Evolutionary conservation across 2,329 filamentous ascomycete genomes (phyloP).

Genomic region (Rhinocladiella mackenziei): DNA sequence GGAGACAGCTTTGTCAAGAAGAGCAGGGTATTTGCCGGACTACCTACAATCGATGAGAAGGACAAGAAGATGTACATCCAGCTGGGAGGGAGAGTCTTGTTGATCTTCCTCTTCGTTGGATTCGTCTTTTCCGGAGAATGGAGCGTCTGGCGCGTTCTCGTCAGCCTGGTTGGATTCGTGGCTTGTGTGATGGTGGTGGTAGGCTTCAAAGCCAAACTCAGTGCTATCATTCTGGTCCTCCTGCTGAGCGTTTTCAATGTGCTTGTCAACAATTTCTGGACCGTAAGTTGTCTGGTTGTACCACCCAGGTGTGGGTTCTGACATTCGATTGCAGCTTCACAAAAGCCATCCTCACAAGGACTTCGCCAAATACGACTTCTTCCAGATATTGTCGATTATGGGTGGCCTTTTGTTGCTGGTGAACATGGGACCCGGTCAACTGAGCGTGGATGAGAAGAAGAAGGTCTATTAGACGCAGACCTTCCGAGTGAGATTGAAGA

Average conservation of each 20-base stretch:
- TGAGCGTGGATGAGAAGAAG: conserved; percentile 99
- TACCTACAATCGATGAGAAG: conserved; percentile 95
- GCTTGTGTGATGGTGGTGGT: conserved; percentile 98
- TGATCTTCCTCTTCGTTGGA: conserved; percentile 96
- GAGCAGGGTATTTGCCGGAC: conserved; percentile 89
- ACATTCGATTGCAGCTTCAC: conserved; percentile 65
- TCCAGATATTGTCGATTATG: conserved; percentile 97
- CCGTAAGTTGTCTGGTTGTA: conserved; percentile 57
- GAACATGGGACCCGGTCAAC: conserved; percentile 96
- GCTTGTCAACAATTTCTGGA: conserved; percentile 99
- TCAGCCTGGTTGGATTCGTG: conserved; percentile 78
- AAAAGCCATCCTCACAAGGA: conserved; percentile 99
- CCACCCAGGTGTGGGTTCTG: conserved; percentile 15
- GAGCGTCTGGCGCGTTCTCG: conserved; percentile 80
- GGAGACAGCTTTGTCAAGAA: conserved; percentile 98
- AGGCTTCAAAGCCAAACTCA: conserved; percentile 99
- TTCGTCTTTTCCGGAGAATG: conserved; percentile 95
- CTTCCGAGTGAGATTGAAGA: neutral
- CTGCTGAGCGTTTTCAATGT: conserved; percentile 96
- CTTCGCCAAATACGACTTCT: conserved; percentile 99
- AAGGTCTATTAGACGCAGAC: conserved; percentile 76
- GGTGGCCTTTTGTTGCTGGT: conserved; percentile 92
- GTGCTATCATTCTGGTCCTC: conserved; percentile 88
- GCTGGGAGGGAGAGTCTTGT: conserved; percentile 86
- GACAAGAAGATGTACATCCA: conserved; percentile 99